Percentiles rank a stretch among this genome's conserved stretches.
These are phyloP conservation scores for Pezicula rhizophila DNA, from an alignment of 2,329 filamentous ascomycete genomes.

Conservation along the genomic window DNA sequence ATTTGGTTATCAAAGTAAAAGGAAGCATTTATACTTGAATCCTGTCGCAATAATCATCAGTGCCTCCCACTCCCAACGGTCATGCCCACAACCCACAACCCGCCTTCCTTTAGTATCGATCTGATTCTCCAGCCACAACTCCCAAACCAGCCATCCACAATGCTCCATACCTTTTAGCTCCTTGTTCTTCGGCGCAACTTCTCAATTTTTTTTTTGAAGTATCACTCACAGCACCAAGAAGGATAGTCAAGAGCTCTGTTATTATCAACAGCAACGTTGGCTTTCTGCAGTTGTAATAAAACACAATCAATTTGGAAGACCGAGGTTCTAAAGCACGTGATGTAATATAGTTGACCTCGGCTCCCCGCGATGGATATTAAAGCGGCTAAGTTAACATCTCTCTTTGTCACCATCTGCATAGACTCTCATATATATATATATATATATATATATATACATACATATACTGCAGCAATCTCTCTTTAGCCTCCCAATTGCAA, in stretches of 20 bases:
- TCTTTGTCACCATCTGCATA: neutral
- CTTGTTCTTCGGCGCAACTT: no score
- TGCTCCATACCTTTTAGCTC: no score
- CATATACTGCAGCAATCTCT: neutral
- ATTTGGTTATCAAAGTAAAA: neutral
- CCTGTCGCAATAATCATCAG: no score
- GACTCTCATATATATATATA: neutral
- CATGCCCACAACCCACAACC: neutral
- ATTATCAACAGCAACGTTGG: no score
- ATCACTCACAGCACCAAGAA: no score
- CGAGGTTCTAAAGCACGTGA: no score
- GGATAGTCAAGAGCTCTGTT: no score
- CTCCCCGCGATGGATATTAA: slow-evolving; percentile 5
- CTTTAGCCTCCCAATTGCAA: neutral
- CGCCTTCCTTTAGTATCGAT: neutral
- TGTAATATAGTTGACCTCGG: neutral
- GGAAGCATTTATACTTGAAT: neutral
- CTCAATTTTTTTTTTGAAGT: no score
- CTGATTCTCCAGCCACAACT: neutral
- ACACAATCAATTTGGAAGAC: no score
- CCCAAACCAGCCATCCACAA: no score
- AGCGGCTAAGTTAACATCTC: neutral
- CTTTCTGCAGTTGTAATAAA: no score
- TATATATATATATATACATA: neutral
- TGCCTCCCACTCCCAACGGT: neutral